Evolutionary conservation across 805 yeast genomes (phyloP), one percentile per base, ranked within the genome.

Genomic region (Kluyveromyces wickerhamii): DNA sequence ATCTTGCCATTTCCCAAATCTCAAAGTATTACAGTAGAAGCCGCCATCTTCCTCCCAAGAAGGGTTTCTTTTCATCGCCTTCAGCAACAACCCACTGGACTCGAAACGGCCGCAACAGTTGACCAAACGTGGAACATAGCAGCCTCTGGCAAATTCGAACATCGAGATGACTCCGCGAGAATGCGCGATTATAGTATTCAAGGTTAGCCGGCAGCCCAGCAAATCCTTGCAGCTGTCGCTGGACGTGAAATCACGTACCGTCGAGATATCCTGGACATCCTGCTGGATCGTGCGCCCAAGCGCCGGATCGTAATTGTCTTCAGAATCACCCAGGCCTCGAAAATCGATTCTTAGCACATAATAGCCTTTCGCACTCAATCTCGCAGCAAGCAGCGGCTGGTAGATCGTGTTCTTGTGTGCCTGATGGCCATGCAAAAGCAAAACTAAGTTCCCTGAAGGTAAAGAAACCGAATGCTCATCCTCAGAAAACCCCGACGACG

Each of bases 321-420:
- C 79, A 3, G 94, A 83, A 38, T 71, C 74, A 1, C 96, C 97
- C 55, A 92, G 79, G 5, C 80, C 82, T 36, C 96, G 67, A 49
- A 88, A 87, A 57, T 88, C 96, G 45, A 87, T 77, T 43, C 96
- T 63, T 32, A 85, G 66, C 3, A 80, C 71, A 50, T 67, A 74
- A 37, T 74, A 62, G 0, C 94, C 94, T 39, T 70, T 53, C 11
- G 69, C 68, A 2, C 87, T 77, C 36, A 88, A 54, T 17, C 57
- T 59, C 18, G 71, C 69, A 0, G 94, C 88, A 28, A 85, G 56
- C 11, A 60, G 47, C 17, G 72, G 70, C 43, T 80, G 86, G 56
- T 80, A 87, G 39, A 84, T 75, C 52, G 84, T 80, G 61, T 82
- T 73, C 44, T 85, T 73, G 52, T 88, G 94, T 0, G 95, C 94